phyloP scores from a whole-genome alignment of 257 asterid genomes.

The Scutellaria baicalensis region DNA sequence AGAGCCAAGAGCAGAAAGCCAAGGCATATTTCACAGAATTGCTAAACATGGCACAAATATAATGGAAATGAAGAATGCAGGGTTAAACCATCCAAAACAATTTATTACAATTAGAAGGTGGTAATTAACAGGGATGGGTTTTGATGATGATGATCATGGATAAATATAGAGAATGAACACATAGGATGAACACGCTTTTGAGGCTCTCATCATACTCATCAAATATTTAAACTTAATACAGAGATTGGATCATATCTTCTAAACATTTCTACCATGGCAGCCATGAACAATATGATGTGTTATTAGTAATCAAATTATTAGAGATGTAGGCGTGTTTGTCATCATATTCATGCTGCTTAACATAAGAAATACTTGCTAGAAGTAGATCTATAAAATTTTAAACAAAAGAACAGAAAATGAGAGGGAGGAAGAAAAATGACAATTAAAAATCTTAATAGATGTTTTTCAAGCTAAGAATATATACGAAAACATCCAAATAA shows the following conservation, averaged over 20 bases:
- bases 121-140: not conserved
- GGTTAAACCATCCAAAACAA: not conserved
- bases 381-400: not conserved
- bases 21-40: not conserved
- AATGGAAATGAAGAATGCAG: not conserved
- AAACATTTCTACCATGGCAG: not conserved
- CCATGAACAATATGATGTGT: not conserved
- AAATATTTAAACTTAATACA: not conserved
- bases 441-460: too few relatives aligned
- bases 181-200: not conserved
- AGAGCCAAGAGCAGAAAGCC: not conserved
- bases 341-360: not conserved
- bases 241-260: not conserved
- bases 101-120: not conserved
- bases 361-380: not conserved
- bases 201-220: not conserved
- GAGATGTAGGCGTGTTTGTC: not conserved
- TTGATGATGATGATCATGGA: too few relatives aligned
- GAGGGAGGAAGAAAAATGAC: not conserved
- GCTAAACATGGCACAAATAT: not conserved
- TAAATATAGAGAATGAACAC: not conserved
- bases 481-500: not conserved
- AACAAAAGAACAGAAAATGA: not conserved
- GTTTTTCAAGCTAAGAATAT: not conserved
- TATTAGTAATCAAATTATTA: not conserved